Evolutionary conservation across 2,329 filamentous ascomycete genomes (phyloP), one percentile per base, ranked within the genome.

Genomic region (Exophiala aquamarina): DNA sequence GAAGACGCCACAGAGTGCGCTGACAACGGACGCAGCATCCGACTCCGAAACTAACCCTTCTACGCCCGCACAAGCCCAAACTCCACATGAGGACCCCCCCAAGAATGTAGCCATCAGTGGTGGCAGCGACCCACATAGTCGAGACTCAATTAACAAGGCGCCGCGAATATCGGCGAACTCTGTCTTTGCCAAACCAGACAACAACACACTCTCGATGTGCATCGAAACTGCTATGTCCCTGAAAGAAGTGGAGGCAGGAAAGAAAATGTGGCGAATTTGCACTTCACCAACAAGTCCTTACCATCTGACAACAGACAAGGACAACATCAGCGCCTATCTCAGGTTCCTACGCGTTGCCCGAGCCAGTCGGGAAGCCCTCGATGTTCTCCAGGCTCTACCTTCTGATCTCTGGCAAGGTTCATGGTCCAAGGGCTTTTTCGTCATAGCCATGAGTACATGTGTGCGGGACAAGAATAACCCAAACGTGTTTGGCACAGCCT

Each of bases 221-320:
- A 66, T 95, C 33, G 72, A 81, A 36, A 77, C 84, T 5, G 79
- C 89, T 41, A 69, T 76, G 10, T 75, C 79, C 23, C 76, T 83
- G 23, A 77, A 79, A 41, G 75, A 79, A 42, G 79, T 81, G 6
- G 75, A 77, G 11, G 68, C 79, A n/a, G 86, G 82, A n/a, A 68
- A 78, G 42, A 76, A 76, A 23, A 97, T 96, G 47, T 97, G 91
- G 91, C 72, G 84, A 14, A 63, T 84, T 4, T 71, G 96, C 47
- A 87, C 84, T 5, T 64, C 73, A 2, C 67, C 60, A 1, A 50
- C 61, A 3, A 49, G 61, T 5, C 45, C 74, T 10, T 76, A 82
- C 63, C 68, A 69, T n/a, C 69, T 96, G 49, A 63, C 71, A 2
- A 90, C 92, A 1, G 91, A 96, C 63, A 60, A 72, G 7, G 76